Base-by-base conservation (phyloP, 208 protist species). In the Endotrypanum monterogeii region DNA sequence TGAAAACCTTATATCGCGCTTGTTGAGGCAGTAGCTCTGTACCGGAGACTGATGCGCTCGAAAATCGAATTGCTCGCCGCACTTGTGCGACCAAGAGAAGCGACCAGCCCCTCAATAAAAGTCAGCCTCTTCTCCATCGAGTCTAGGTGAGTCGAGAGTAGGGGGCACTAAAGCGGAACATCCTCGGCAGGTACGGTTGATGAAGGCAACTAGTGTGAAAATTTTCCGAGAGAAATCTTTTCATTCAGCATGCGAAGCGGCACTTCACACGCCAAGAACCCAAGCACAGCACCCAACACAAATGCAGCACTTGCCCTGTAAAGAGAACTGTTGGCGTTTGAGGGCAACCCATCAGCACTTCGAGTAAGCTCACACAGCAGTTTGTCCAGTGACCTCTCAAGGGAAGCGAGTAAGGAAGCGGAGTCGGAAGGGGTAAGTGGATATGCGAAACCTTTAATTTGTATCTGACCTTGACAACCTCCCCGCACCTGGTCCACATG, bases 341-440 rank as follows among this genome's bases (percentile, higher is more conserved):
- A 28, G 66, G 12, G 7, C 66, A 56, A 57, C 50, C 30, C 51
- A n/a, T 63, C 44, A 28, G 54, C 41, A 46, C 37, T 35, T 23
- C 51, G 46, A 32, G 63, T 37, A 66, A 77, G 52, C 65, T 63
- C 66, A 20, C 61, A 83, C 5, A 83, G 55, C 23, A 78, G 60
- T 44, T 74, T 73, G 55, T 78, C 72, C 2, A 83, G 41, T 6
- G 68, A 30, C 3, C 16, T 35, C 55, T 83, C 78, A 25, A 78
- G 30, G 0, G 60, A 39, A 6, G 30, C 50, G 25, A 83, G 73
- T 12, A 56, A 70, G 23, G 54, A 50, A 44, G 7, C 9, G 12
- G 18, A 62, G 8, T 65, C 60, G 25, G 35, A 6, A 48, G 23
- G 30, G 32, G 7, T 1, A 39, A 20, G 39, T 0, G 60, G 25